Conservation (phyloP, 805 yeast genomes). For the Suhomyces kilbournensis region DNA sequence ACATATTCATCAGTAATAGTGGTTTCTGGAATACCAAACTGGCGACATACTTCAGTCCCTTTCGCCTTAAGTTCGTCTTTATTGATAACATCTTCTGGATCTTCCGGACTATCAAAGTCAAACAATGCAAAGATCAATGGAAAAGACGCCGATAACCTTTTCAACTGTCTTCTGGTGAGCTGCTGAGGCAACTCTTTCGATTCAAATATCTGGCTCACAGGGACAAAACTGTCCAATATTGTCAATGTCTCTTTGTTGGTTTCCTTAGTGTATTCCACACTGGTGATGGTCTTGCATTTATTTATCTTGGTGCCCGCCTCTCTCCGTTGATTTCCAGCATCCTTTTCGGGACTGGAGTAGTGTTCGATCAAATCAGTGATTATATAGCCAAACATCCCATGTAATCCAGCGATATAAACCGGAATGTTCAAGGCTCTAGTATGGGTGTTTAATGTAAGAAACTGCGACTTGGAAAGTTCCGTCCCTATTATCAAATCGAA, state of each 20-base stretch:
- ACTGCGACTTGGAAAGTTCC: slow-evolving; percentile 46
- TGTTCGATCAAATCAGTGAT: slow-evolving; percentile 76
- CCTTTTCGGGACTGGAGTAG: slow-evolving; percentile 50
- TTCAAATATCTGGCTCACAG: slow-evolving; percentile 31
- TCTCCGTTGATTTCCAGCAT: slow-evolving; percentile 42
- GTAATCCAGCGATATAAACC: slow-evolving; percentile 62
- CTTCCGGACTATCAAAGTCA: slow-evolving; percentile 31
- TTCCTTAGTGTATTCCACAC: slow-evolving; percentile 31
- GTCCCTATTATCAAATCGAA: slow-evolving; percentile 78
- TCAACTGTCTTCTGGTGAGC: slow-evolving; percentile 44
- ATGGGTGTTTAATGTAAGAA: slow-evolving; percentile 48
- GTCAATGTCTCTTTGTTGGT: slow-evolving; percentile 43
- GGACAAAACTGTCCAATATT: slow-evolving; percentile 35
- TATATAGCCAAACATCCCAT: slow-evolving; percentile 81
- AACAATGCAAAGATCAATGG: slow-evolving; percentile 61
- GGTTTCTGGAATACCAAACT: slow-evolving; percentile 39
- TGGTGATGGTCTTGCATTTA: slow-evolving; percentile 30
- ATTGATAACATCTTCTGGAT: slow-evolving; percentile 24
- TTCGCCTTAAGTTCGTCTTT: slow-evolving; percentile 24
- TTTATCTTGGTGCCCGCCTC: slow-evolving; percentile 52
- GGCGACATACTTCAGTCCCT: slow-evolving; percentile 31
- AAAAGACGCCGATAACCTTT: slow-evolving; percentile 50
- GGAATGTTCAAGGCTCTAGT: slow-evolving; percentile 61
- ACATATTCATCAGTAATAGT: slow-evolving; percentile 43
- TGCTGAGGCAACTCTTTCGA: slow-evolving; percentile 40